These are phyloP conservation scores for Penicillium taxi DNA, from an alignment of 495 filamentous ascomycete species.

Conservation along the genomic window DNA sequence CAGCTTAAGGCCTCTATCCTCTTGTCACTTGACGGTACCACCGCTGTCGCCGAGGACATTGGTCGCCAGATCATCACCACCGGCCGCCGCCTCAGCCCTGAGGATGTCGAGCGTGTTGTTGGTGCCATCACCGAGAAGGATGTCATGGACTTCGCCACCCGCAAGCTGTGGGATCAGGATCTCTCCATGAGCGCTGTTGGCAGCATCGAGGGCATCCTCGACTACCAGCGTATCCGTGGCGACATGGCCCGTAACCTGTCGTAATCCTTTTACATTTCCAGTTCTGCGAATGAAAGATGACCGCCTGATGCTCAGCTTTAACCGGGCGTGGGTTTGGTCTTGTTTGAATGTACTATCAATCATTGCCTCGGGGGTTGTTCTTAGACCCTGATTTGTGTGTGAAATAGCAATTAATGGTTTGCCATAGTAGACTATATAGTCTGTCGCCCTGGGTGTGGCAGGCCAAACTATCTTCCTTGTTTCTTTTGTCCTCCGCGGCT, in stretches of 20 bases:
- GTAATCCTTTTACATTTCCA: conserved; percentile 17
- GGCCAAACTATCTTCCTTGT: conserved; percentile 25
- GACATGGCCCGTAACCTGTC: conserved; percentile 82
- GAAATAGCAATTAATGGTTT: conserved; percentile 33
- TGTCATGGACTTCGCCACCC: conserved; percentile 86
- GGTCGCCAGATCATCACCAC: conserved; percentile 97
- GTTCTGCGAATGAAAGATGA: conserved; percentile 21
- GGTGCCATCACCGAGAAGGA: conserved; percentile 89
- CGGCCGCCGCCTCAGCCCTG: conserved; percentile 78
- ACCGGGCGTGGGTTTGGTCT: conserved; percentile 7
- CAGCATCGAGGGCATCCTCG: conserved; percentile 80
- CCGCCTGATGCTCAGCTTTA: conserved; percentile 6
- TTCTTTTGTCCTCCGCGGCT: conserved; percentile 9
- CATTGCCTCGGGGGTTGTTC: conserved; percentile 27
- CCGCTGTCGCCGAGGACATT: conserved; percentile 95
- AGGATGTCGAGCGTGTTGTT: conserved; percentile 89
- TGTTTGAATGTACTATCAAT: conserved; percentile 33
- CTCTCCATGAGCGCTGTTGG: conserved; percentile 88
- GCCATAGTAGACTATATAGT: conserved; percentile 31
- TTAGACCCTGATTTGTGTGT: conserved; percentile 29
- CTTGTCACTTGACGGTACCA: conserved; percentile 93
- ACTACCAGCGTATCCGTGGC: conserved; percentile 80
- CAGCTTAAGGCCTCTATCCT: conserved; percentile 98
- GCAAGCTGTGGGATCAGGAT: conserved; percentile 95
- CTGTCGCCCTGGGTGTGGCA: conserved; percentile 16